Evolutionary conservation across 352 stramenopile genomes (phyloP).

Genomic region (Phytopythium kandeliae): DNA sequence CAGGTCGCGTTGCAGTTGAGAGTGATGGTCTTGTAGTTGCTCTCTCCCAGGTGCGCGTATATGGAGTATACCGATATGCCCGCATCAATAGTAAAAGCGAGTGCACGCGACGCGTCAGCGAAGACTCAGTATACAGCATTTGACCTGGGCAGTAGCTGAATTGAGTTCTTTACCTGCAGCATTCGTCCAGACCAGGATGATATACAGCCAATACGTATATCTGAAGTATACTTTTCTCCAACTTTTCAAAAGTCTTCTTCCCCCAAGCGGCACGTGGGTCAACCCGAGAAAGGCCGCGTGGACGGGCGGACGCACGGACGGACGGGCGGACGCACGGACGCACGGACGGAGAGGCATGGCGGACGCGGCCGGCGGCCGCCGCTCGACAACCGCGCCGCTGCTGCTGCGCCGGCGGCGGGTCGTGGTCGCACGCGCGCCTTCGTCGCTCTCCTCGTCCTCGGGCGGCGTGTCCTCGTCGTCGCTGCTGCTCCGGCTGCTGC

Average conservation of each 20-base stretch:
- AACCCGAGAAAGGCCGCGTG: neutral
- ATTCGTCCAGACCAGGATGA: neutral
- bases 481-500: constrained; percentile 13
- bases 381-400: constrained; percentile 3
- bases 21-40: neutral
- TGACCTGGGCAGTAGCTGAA: neutral
- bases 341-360: too few relatives aligned
- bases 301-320: too few relatives aligned
- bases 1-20: neutral
- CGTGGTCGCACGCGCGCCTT: constrained; percentile 6
- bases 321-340: too few relatives aligned
- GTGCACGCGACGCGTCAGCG: too few relatives aligned
- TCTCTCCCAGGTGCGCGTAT: too few relatives aligned
- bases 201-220: neutral
- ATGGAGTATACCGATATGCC: too few relatives aligned
- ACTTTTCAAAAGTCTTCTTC: neutral
- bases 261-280: neutral
- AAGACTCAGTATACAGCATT: too few relatives aligned
- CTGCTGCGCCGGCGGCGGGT: constrained; percentile 5
- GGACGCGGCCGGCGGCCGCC: neutral
- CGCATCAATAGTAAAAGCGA: too few relatives aligned
- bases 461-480: constrained; percentile 9
- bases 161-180: neutral
- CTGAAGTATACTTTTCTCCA: neutral
- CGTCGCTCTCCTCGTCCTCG: constrained; percentile 8